phyloP scores from a whole-genome alignment of 1,139 yeast species.

The Debaryomycetaceae sp. region DNA sequence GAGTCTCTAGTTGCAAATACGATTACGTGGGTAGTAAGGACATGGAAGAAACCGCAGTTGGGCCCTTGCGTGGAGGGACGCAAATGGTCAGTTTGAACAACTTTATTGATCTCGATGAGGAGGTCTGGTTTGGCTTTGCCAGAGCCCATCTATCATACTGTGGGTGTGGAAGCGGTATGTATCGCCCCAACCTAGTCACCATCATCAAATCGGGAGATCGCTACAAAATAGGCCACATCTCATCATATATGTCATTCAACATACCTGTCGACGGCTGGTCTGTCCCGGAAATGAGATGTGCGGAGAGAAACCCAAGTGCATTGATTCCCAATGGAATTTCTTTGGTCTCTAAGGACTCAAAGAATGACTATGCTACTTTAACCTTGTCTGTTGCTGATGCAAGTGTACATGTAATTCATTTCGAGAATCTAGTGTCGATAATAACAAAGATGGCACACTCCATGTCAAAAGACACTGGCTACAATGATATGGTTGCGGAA shows the following conservation, averaged over 20 bases:
- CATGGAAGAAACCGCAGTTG: slow-evolving; percentile 9
- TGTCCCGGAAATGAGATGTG: slow-evolving; percentile 21
- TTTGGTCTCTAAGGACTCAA: slow-evolving; percentile 1
- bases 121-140: slow-evolving; percentile 51
- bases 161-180: slow-evolving; percentile 47
- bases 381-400: slow-evolving; percentile 13
- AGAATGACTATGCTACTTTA: slow-evolving; percentile 9
- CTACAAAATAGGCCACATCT: slow-evolving; percentile 25
- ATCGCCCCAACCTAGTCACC: slow-evolving; percentile 44
- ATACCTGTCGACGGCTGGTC: slow-evolving; percentile 36
- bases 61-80: slow-evolving; percentile 12
- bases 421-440: slow-evolving; percentile 9
- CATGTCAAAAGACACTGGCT: neutral
- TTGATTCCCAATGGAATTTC: slow-evolving; percentile 37
- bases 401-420: slow-evolving; percentile 9
- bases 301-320: slow-evolving; percentile 17
- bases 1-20: slow-evolving; percentile 18
- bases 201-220: slow-evolving; percentile 28
- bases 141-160: slow-evolving; percentile 44
- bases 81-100: slow-evolving; percentile 21
- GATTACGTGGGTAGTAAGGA: slow-evolving; percentile 22
- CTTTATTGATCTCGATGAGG: slow-evolving; percentile 23
- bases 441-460: slow-evolving; percentile 6
- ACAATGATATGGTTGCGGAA: slow-evolving; percentile 14
- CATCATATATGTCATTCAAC: slow-evolving; percentile 38